These are phyloP conservation scores for Silene vulgaris DNA, from an alignment of 179 eudicot genomes.

Conservation along the genomic window DNA sequence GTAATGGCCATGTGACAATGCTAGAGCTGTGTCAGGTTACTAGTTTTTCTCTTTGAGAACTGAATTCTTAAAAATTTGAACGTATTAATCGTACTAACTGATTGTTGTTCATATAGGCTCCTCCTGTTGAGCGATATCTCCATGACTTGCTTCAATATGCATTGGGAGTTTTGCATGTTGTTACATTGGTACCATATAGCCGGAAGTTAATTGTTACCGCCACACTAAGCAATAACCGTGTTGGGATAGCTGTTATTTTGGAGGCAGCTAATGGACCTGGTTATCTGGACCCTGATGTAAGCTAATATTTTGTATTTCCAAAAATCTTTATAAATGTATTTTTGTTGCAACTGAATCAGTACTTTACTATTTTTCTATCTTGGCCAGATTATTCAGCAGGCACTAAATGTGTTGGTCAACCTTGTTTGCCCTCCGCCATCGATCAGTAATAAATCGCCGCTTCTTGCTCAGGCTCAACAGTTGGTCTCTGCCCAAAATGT, in stretches of 20 bases:
- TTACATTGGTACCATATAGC: constrained; percentile 77
- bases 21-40: constrained; percentile 91
- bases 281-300: constrained; percentile 87
- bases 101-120: constrained; percentile 51
- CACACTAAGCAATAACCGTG: constrained; percentile 81
- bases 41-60: not conserved
- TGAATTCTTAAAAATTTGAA: constrained; percentile 11
- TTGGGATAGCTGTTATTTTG: constrained; percentile 89
- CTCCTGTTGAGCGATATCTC: constrained; percentile 86
- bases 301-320: constrained; percentile 16
- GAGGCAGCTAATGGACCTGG: constrained; percentile 93
- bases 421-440: constrained; percentile 99
- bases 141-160: constrained; percentile 96
- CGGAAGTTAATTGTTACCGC: constrained; percentile 79
- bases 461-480: constrained; percentile 50
- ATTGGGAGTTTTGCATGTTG: constrained; percentile 80
- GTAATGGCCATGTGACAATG: constrained; percentile 89
- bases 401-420: constrained; percentile 79
- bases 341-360: not conserved
- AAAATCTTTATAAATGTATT: not conserved
- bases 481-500: constrained; percentile 46
- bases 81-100: constrained; percentile 8
- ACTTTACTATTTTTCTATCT: constrained; percentile 13
- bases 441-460: constrained; percentile 75
- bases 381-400: constrained; percentile 85